A percentile compares a stretch with the other conserved stretches of the same genome.
phyloP scores from a whole-genome alignment of 257 asterid species.

The Prunella vulgaris region DNA sequence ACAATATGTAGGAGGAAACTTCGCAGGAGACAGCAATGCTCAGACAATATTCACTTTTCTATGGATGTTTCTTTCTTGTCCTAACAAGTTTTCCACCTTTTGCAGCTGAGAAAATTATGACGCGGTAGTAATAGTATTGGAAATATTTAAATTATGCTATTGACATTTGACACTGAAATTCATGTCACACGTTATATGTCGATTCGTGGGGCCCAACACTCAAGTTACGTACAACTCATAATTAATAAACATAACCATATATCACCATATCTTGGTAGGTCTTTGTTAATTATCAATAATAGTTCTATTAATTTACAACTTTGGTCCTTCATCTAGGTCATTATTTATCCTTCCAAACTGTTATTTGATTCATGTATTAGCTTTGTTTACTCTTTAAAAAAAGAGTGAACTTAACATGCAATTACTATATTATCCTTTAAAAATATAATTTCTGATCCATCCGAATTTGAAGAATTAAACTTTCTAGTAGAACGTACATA shows the following conservation, averaged over 20 bases:
- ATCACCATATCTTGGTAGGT: background rate
- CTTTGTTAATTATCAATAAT: background rate
- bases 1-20: conserved; percentile 1
- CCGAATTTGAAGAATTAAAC: background rate
- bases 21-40: background rate
- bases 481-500: background rate
- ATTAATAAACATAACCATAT: background rate
- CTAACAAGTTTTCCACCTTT: conserved; percentile 7
- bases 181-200: conserved; percentile 11
- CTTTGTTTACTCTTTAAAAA: no score
- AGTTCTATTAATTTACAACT: background rate
- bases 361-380: no score
- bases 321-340: background rate
- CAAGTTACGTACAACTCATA: background rate
- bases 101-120: conserved; percentile 10
- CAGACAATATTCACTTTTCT: conserved; percentile 18
- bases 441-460: background rate
- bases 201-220: background rate
- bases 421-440: background rate
- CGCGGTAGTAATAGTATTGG: background rate
- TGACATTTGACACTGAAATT: background rate
- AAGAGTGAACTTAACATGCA: background rate
- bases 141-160: background rate
- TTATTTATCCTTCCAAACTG: background rate
- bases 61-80: background rate